These are phyloP conservation scores for Botrytis tulipae DNA, from an alignment of 2,329 filamentous ascomycete species.

Conservation along the genomic window DNA sequence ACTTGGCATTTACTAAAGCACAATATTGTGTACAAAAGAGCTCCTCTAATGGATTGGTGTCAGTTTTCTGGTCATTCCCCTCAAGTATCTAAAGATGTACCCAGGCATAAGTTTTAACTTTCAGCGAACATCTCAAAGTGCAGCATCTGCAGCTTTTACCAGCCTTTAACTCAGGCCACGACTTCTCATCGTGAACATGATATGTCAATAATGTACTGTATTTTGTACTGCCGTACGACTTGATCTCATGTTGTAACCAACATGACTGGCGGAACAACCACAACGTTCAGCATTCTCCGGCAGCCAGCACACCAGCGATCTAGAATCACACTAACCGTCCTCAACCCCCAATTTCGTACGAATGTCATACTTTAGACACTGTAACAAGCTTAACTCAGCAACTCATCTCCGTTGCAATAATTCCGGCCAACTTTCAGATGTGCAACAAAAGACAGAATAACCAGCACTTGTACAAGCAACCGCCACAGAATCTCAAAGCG, in stretches of 20 bases:
- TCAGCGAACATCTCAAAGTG: neutral
- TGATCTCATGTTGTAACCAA: slow-evolving; percentile 3
- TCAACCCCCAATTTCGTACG: neutral
- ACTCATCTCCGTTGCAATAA: neutral
- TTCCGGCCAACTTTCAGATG: slow-evolving; percentile 18
- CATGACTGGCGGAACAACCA: slow-evolving; percentile 1
- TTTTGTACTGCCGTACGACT: neutral
- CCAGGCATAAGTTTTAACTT: neutral
- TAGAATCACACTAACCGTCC: neutral
- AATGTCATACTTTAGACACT: neutral
- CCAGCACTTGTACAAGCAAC: slow-evolving; percentile 6
- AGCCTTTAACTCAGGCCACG: neutral
- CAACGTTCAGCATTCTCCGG: slow-evolving; percentile 10
- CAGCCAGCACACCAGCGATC: slow-evolving; percentile 12
- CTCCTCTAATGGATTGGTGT: neutral
- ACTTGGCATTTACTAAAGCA: neutral
- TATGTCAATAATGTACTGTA: neutral
- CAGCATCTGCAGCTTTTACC: slow-evolving; percentile 2
- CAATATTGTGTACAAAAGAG: neutral
- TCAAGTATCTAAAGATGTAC: neutral
- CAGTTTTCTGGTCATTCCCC: neutral
- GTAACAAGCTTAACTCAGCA: slow-evolving; percentile 5
- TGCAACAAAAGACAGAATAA: slow-evolving; percentile 14
- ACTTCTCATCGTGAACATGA: neutral
- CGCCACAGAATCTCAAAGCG: neutral